Evolutionary conservation across 164 flowering plant species (phyloP).

Genomic region (Dillenia suffruticosa): DNA sequence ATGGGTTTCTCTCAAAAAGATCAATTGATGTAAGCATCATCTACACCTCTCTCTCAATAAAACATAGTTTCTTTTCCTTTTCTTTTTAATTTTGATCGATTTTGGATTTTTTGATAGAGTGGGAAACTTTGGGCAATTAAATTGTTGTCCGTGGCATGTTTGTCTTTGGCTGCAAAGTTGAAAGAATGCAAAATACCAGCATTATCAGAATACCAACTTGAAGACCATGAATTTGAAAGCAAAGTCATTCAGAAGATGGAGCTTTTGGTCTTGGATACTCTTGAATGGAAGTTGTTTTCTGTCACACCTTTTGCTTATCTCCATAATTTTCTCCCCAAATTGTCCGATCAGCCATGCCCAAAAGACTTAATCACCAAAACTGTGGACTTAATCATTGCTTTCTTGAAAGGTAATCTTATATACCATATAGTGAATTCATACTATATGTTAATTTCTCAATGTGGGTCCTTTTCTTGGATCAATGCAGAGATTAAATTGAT

Average conservation of each 20-base stretch:
- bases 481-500: conserved; percentile 37
- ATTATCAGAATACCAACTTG: conserved; percentile 34
- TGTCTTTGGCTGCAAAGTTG: conserved; percentile 72
- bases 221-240: conserved; percentile 38
- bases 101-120: conserved; percentile 19
- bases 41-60: background rate
- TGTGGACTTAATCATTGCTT: conserved; percentile 31
- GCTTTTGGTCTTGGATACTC: conserved; percentile 50
- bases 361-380: conserved; percentile 17
- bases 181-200: conserved; percentile 48
- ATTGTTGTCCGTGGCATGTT: conserved; percentile 62
- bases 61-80: background rate
- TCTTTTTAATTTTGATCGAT: background rate
- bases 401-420: conserved; percentile 41
- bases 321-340: conserved; percentile 39
- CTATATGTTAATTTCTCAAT: background rate
- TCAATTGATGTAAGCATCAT: conserved; percentile 45
- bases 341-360: conserved; percentile 23
- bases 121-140: conserved; percentile 54
- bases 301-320: conserved; percentile 65
- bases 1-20: conserved; percentile 51
- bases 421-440: background rate
- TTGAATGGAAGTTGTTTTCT: conserved; percentile 64
- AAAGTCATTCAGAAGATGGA: conserved; percentile 61
- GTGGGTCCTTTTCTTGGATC: background rate